phyloP scores from a whole-genome alignment of 352 stramenopile genomes.

The Phytophthora syringae region DNA sequence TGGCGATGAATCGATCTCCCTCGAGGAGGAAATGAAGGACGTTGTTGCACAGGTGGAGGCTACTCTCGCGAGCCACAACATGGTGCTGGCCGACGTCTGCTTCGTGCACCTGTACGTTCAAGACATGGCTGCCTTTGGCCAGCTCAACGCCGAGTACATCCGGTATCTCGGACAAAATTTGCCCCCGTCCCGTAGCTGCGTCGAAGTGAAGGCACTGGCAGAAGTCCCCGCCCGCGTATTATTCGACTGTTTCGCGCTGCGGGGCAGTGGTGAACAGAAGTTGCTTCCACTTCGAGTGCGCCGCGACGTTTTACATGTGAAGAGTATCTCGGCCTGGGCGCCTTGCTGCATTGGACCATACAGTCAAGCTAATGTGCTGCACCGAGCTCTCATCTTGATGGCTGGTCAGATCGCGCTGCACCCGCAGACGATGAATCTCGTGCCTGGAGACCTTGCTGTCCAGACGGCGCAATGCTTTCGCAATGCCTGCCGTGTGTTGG shows the following conservation, averaged over 20 bases:
- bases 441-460: slow-evolving; percentile 45
- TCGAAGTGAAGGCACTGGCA: slow-evolving; percentile 77
- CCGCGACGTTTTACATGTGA: slow-evolving; percentile 94
- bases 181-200: slow-evolving; percentile 88
- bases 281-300: slow-evolving; percentile 58
- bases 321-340: slow-evolving; percentile 97
- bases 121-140: slow-evolving; percentile 94
- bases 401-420: slow-evolving; percentile 98
- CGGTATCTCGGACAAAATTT: slow-evolving; percentile 86
- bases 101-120: slow-evolving; percentile 98
- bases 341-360: slow-evolving; percentile 99
- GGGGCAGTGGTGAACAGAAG: slow-evolving; percentile 71
- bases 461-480: slow-evolving; percentile 64
- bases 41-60: slow-evolving; percentile 54
- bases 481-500: slow-evolving; percentile 73
- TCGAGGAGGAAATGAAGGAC: slow-evolving; percentile 72
- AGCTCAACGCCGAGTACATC: slow-evolving; percentile 95
- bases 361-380: slow-evolving; percentile 96
- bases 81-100: slow-evolving; percentile 90
- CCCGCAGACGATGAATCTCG: slow-evolving; percentile 94
- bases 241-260: slow-evolving; percentile 92
- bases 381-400: slow-evolving; percentile 92
- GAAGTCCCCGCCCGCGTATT: slow-evolving; percentile 68
- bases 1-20: slow-evolving; percentile 33
- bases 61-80: slow-evolving; percentile 45